Conservation (phyloP, 2,329 filamentous ascomycete species). For the Penicillium griseofulvum region DNA sequence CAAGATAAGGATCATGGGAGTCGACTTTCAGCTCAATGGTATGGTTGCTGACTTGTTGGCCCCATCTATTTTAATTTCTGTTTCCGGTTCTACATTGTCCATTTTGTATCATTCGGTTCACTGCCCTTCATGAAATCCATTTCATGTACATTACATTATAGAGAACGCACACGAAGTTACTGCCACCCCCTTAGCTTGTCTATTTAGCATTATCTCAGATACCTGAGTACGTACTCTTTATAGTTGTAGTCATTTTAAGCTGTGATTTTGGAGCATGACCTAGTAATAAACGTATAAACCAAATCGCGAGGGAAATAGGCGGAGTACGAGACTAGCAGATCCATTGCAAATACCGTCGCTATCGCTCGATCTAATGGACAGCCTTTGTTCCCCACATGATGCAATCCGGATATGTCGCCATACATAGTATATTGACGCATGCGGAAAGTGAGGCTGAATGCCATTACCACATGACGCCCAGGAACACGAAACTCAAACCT, state of each 20-base stretch:
- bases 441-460: background rate
- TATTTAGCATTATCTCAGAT: background rate
- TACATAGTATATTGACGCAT: slow-evolving; percentile 1
- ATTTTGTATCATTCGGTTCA: too few relatives aligned
- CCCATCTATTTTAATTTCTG: background rate
- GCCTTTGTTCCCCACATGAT: background rate
- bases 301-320: background rate
- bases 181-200: background rate
- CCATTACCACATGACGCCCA: background rate
- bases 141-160: background rate
- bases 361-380: background rate
- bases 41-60: background rate
- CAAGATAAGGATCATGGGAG: too few relatives aligned
- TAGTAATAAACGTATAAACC: background rate
- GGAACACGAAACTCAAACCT: background rate
- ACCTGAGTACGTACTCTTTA: too few relatives aligned
- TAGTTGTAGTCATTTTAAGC: background rate
- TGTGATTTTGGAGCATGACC: background rate
- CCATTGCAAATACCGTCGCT: background rate
- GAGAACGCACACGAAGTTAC: background rate
- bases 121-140: background rate
- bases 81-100: too few relatives aligned
- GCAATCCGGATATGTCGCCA: background rate
- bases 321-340: too few relatives aligned
- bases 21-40: too few relatives aligned